Conservation (phyloP, 768 basidiomycete species). For the Tulasnella sp. region DNA sequence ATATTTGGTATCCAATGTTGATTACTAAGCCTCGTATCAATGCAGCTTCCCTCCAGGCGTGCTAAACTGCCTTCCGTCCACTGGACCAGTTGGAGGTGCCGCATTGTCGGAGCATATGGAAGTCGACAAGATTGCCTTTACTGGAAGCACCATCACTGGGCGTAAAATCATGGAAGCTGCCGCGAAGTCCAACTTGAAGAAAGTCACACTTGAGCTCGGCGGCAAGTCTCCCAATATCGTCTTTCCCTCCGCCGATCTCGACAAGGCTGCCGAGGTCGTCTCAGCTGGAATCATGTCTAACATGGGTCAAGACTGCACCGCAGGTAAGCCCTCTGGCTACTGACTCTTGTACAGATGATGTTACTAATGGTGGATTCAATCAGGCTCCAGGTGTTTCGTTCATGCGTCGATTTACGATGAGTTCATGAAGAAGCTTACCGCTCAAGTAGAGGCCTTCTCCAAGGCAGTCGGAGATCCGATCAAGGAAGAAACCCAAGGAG, state of each 20-base stretch:
- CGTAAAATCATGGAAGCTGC: conserved; percentile 86
- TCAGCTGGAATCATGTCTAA: conserved; percentile 27
- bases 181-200: conserved; percentile 88
- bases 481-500: conserved; percentile 59
- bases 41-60: conserved; percentile 73
- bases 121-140: conserved; percentile 92
- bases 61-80: conserved; percentile 75
- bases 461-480: conserved; percentile 64
- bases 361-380: conserved; percentile 35
- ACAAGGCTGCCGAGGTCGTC: conserved; percentile 29
- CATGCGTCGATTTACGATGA: conserved; percentile 81
- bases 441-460: conserved; percentile 53
- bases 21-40: neutral
- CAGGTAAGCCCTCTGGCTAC: conserved; percentile 17
- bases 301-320: conserved; percentile 31
- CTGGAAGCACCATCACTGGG: conserved; percentile 83
- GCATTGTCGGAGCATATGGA: conserved; percentile 71
- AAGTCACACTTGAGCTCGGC: conserved; percentile 88
- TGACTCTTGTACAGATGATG: conserved; percentile 13
- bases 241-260: conserved; percentile 84
- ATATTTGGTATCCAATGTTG: no score
- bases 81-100: conserved; percentile 72
- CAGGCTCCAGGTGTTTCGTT: conserved; percentile 86
- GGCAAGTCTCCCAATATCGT: conserved; percentile 86
- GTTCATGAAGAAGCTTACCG: conserved; percentile 55